These are phyloP conservation scores for Rhododendron ferrugineum DNA, from an alignment of 148 eudicot genomes.

Conservation along the genomic window DNA sequence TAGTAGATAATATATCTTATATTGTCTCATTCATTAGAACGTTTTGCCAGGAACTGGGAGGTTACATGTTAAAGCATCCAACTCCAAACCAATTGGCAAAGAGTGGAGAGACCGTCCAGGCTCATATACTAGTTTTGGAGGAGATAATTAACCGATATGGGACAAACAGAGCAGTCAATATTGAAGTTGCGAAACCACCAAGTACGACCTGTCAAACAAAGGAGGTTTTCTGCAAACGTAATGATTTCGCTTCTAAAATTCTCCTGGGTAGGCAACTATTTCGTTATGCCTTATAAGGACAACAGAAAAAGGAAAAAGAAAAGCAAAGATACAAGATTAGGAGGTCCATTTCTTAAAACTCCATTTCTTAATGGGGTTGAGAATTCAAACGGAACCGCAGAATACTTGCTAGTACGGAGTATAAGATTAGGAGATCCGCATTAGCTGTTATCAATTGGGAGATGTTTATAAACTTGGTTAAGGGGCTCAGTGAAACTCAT, in stretches of 20 bases:
- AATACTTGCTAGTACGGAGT: background rate
- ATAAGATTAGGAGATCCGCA: background rate
- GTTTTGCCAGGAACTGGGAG: background rate
- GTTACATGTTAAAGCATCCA: too few relatives aligned
- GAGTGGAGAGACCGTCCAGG: too few relatives aligned
- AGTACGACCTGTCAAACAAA: background rate
- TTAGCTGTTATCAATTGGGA: background rate
- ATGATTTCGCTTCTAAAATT: background rate
- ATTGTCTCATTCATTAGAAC: background rate
- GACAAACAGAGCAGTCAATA: background rate
- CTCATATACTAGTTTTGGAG: too few relatives aligned
- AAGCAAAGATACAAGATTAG: background rate
- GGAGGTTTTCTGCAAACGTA: background rate
- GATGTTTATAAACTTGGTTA: background rate
- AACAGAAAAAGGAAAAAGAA: background rate
- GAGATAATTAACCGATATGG: too few relatives aligned
- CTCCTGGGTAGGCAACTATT: background rate
- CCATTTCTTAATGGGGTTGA: background rate
- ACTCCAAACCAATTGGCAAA: too few relatives aligned
- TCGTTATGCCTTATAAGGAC: background rate
- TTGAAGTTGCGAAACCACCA: background rate
- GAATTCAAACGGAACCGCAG: background rate
- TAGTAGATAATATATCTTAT: background rate
- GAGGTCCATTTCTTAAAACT: too few relatives aligned
- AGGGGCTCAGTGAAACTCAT: background rate